phyloP scores from a whole-genome alignment of 345 rosid species.

The Microcos paniculata region DNA sequence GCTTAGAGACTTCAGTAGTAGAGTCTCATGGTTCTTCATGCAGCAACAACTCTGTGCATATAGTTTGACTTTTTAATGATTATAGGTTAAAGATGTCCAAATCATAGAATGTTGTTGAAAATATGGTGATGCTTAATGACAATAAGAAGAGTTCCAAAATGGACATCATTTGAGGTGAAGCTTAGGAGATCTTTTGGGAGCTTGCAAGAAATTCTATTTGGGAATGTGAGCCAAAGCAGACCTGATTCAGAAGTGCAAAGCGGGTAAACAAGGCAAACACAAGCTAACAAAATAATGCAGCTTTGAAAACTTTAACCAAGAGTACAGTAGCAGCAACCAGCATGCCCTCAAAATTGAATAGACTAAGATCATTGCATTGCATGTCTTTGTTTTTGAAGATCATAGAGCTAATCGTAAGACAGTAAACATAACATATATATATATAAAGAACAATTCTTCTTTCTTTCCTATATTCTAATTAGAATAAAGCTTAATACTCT shows the following conservation, averaged over 20 bases:
- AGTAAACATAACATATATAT: background rate
- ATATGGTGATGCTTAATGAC: too few relatives aligned
- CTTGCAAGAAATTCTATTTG: background rate
- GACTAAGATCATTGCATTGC: too few relatives aligned
- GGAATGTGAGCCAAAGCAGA: background rate
- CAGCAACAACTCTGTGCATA: background rate
- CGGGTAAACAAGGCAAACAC: background rate
- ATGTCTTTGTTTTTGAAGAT: background rate
- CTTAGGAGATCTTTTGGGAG: background rate
- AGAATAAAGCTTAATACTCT: background rate
- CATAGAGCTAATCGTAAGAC: background rate
- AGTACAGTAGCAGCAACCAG: background rate
- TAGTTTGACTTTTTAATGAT: background rate
- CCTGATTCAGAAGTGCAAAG: background rate
- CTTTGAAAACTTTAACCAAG: background rate
- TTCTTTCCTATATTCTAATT: too few relatives aligned
- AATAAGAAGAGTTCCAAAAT: background rate
- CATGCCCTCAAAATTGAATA: background rate
- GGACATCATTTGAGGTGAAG: background rate
- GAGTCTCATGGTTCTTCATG: constrained; percentile 3
- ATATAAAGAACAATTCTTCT: too few relatives aligned
- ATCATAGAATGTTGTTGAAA: too few relatives aligned
- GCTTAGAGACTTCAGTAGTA: background rate
- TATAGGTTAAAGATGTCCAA: background rate
- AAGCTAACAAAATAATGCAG: background rate